Conservation (phyloP, 2,329 filamentous ascomycete species). For the Paecilomyces variotii region DNA sequence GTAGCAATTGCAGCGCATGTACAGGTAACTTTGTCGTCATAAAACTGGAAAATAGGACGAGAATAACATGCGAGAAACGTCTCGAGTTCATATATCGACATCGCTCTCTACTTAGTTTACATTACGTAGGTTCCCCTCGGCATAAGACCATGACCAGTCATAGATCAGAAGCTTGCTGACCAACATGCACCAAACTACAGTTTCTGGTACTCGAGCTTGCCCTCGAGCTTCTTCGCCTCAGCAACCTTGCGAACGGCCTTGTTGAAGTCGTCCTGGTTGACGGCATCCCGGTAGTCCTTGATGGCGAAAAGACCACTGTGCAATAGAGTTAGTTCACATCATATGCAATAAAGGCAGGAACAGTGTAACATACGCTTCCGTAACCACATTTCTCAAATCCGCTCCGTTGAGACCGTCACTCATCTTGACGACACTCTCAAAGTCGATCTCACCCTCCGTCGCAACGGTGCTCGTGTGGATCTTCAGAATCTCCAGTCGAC, state of each 20-base stretch:
- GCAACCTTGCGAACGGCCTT: conserved; percentile 97
- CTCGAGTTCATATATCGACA: background rate
- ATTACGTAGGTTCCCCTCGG: conserved; percentile 1
- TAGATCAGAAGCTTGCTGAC: background rate
- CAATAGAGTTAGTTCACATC: conserved; percentile 5
- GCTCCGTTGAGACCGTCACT: conserved; percentile 96
- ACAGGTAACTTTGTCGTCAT: background rate
- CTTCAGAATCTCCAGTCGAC: conserved; percentile 93
- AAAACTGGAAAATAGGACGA: background rate
- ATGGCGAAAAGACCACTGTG: conserved; percentile 86
- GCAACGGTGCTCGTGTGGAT: conserved; percentile 84
- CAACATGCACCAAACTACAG: conserved; percentile 46
- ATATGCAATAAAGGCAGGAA: background rate
- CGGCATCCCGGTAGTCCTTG: conserved; percentile 92
- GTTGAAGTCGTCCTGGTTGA: conserved; percentile 99
- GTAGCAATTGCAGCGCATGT: background rate
- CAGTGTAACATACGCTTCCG: conserved; percentile 74
- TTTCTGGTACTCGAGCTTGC: conserved; percentile 97
- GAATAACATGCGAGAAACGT: background rate
- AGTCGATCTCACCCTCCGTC: conserved; percentile 92
- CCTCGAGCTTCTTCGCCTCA: conserved; percentile 96
- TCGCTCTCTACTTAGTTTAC: conserved; percentile 9
- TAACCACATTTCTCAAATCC: conserved; percentile 94
- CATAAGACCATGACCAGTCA: background rate
- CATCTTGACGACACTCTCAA: conserved; percentile 99